A percentile compares a stretch with the other conserved stretches of the same genome.
Conservation (phyloP, 2,329 filamentous ascomycete genomes). For the Hirsutella minnesotensis region DNA sequence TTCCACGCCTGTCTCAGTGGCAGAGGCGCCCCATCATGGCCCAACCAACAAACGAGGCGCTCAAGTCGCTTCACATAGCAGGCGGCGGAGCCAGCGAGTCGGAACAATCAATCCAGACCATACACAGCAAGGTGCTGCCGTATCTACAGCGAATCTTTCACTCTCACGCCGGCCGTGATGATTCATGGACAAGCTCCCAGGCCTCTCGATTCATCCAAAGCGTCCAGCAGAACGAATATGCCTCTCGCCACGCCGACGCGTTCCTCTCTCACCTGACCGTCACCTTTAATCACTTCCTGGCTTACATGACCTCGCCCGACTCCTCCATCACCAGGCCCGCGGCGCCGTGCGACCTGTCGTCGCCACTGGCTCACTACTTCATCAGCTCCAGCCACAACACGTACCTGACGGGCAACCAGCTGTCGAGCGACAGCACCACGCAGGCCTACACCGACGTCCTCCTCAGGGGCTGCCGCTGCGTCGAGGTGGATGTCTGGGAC, state of each 20-base stretch:
- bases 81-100: conserved; percentile 21
- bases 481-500: conserved; percentile 95
- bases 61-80: neutral
- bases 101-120: conserved; percentile 24
- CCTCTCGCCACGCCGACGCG: conserved; percentile 14
- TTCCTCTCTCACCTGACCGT: conserved; percentile 21
- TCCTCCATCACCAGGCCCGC: conserved; percentile 29
- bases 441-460: conserved; percentile 79
- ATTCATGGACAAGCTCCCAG: conserved; percentile 34
- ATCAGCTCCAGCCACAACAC: conserved; percentile 95
- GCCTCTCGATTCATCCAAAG: conserved; percentile 32
- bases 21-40: no score
- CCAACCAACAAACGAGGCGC: neutral
- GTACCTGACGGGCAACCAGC: conserved; percentile 80
- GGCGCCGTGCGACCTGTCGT: conserved; percentile 45
- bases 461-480: conserved; percentile 74
- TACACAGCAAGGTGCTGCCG: conserved; percentile 27
- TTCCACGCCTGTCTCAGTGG: no score
- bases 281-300: conserved; percentile 36
- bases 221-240: conserved; percentile 28
- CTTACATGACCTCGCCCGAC: conserved; percentile 43
- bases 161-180: conserved; percentile 25
- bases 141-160: conserved; percentile 36
- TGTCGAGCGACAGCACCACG: conserved; percentile 75
- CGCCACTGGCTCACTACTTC: conserved; percentile 81